Percentiles rank a stretch among this genome's conserved stretches.
These are phyloP conservation scores for Catenaria anguillulae DNA, from an alignment of 371 early-diverging fungal species.

Conservation along the genomic window DNA sequence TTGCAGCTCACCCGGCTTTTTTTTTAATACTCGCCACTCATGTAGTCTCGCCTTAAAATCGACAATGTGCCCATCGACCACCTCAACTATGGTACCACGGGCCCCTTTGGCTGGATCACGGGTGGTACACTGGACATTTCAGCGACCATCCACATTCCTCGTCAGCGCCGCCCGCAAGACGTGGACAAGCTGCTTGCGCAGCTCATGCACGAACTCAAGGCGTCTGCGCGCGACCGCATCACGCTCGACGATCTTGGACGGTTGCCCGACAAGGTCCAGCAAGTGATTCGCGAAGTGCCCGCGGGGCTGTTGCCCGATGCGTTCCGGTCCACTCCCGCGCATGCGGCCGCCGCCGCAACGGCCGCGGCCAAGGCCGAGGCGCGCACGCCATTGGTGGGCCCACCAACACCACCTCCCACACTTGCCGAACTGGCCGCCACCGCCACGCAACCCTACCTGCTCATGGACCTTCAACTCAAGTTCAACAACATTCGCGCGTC, in stretches of 20 bases:
- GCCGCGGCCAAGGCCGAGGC: too few species aligned
- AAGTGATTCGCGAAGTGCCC: constrained; percentile 7
- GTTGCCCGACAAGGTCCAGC: constrained; percentile 17
- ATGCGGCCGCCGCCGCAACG: too few species aligned
- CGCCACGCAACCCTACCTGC: constrained; percentile 11
- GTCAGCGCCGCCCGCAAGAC: constrained; percentile 34
- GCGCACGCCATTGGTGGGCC: too few species aligned
- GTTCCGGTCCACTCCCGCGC: too few species aligned
- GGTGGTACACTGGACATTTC: constrained; percentile 71
- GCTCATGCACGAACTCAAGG: constrained; percentile 58
- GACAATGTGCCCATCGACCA: constrained; percentile 84
- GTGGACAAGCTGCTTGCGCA: constrained; percentile 34
- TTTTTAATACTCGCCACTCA: too few species aligned
- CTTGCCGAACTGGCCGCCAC: constrained; percentile 11
- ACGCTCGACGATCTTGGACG: constrained; percentile 15
- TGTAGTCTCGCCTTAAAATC: constrained; percentile 74
- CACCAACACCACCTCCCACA: constrained; percentile 12
- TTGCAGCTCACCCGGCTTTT: too few species aligned
- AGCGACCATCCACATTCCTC: constrained; percentile 59
- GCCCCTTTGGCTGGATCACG: constrained; percentile 89
- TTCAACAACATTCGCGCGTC: constrained; percentile 80
- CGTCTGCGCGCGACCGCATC: constrained; percentile 53
- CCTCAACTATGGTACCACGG: constrained; percentile 66
- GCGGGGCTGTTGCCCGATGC: neutral
- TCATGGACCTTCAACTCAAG: constrained; percentile 55